Conservation (phyloP, 2,329 filamentous ascomycete species). For the Cladosporium sp. region DNA sequence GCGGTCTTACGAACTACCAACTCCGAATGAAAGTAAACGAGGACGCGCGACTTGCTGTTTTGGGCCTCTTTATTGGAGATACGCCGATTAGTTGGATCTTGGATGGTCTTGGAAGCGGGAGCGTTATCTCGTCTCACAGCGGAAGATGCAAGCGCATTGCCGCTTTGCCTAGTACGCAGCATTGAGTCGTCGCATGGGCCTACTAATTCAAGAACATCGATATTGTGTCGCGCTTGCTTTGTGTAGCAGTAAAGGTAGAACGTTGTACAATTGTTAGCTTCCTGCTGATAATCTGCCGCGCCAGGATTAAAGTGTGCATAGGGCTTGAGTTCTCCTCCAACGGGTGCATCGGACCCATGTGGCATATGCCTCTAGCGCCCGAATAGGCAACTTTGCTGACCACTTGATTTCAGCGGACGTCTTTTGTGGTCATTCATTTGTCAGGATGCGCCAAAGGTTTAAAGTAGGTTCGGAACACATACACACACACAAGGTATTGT, state of each 20-base stretch:
- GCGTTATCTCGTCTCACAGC: neutral
- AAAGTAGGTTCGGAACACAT: too few relatives aligned
- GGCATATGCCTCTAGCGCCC: neutral
- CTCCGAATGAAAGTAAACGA: neutral
- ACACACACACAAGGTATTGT: too few relatives aligned
- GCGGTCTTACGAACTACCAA: neutral
- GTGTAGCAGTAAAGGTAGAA: neutral
- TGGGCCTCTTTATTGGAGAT: neutral
- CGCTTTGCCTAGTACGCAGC: neutral
- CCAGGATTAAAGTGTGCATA: neutral
- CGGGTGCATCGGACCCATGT: too few relatives aligned
- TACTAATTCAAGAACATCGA: neutral
- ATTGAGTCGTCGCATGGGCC: neutral
- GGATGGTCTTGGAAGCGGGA: neutral
- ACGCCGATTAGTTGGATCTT: neutral
- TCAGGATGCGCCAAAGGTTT: neutral
- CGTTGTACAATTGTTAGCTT: neutral
- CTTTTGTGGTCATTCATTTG: neutral
- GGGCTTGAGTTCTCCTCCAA: too few relatives aligned
- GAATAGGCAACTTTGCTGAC: neutral
- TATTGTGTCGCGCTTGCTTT: neutral
- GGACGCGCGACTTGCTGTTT: neutral
- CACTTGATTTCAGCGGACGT: neutral
- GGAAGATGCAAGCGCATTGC: neutral
- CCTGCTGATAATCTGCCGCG: neutral